These are phyloP conservation scores for Ilex aquifolium DNA, from an alignment of 257 asterid species.

Conservation along the genomic window DNA sequence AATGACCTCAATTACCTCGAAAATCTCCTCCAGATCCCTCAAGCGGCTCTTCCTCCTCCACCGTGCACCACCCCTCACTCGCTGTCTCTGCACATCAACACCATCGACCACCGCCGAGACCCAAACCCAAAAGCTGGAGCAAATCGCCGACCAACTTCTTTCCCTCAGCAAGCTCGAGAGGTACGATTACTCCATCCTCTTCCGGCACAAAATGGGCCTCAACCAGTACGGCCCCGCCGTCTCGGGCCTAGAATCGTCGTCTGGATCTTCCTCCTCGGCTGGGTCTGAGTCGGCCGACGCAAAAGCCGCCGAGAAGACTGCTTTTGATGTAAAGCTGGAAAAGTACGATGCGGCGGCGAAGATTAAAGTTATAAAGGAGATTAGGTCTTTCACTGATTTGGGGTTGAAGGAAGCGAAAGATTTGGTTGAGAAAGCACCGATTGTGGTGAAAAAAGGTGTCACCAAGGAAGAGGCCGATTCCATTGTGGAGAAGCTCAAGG, in stretches of 20 bases:
- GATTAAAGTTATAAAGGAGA: conserved; percentile 84
- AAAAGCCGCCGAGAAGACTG: conserved; percentile 49
- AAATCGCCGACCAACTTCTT: conserved; percentile 68
- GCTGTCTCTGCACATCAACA: conserved; percentile 32
- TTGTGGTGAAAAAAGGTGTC: conserved; percentile 70
- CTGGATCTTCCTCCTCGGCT: conserved; percentile 21
- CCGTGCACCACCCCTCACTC: conserved; percentile 10
- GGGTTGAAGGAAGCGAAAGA: conserved; percentile 90
- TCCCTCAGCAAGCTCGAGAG: conserved; percentile 69
- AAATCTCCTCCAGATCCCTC: conserved; percentile 27
- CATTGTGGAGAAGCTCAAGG: conserved; percentile 70
- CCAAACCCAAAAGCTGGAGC: conserved; percentile 60
- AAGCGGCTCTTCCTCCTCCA: conserved; percentile 10
- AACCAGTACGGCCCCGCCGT: conserved; percentile 56
- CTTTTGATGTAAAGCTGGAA: conserved; percentile 67
- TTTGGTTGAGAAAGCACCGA: conserved; percentile 73
- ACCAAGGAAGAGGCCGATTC: conserved; percentile 73
- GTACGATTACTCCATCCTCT: conserved; percentile 57
- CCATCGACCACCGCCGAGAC: conserved; percentile 16
- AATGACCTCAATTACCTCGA: conserved; percentile 45
- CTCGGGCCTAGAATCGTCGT: conserved; percentile 22
- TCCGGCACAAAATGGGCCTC: conserved; percentile 62
- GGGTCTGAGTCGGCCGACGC: conserved; percentile 39
- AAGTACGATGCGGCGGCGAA: conserved; percentile 64
- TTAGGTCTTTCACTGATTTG: conserved; percentile 68